Conservation (phyloP, 108 stramenopile species). For the Phaeodactylum tricornutum region DNA sequence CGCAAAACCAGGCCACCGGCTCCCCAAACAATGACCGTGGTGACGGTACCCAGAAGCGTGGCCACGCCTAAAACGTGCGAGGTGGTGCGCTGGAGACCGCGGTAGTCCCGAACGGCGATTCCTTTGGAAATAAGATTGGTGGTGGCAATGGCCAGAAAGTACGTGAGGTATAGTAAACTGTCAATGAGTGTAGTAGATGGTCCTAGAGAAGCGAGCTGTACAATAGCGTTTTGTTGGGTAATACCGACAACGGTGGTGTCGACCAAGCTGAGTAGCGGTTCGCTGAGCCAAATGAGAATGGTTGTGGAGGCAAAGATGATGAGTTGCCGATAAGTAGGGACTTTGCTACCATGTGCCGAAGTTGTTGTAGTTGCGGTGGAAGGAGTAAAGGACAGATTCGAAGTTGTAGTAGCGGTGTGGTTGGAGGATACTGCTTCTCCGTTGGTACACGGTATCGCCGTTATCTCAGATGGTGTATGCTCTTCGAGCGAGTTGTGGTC, state of each 20-base stretch:
- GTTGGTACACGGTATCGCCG: no score
- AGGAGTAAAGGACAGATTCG: no score
- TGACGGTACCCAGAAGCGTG: constrained; percentile 31
- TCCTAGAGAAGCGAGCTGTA: constrained; percentile 86
- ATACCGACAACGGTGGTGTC: constrained; percentile 86
- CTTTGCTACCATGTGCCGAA: no score
- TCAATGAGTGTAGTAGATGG: constrained; percentile 91
- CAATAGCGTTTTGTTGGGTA: constrained; percentile 22
- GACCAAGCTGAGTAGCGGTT: constrained; percentile 86
- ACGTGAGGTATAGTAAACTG: constrained; percentile 61
- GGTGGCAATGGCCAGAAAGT: constrained; percentile 86
- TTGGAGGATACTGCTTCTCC: no score
- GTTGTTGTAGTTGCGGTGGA: no score
- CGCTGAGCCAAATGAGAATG: constrained; percentile 78
- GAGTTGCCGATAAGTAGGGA: constrained; percentile 54
- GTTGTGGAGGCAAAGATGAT: constrained; percentile 60
- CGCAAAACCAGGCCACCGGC: constrained; percentile 32
- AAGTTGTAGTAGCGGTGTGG: no score
- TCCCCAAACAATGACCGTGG: constrained; percentile 29
- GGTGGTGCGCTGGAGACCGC: constrained; percentile 25
- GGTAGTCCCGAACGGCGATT: constrained; percentile 1
- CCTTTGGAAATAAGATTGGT: constrained; percentile 75
- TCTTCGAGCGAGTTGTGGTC: no score
- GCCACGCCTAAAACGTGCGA: constrained; percentile 67
- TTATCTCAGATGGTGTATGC: no score